Evolutionary conservation across 345 rosid species (phyloP).

Genomic region (Turnera subulata): DNA sequence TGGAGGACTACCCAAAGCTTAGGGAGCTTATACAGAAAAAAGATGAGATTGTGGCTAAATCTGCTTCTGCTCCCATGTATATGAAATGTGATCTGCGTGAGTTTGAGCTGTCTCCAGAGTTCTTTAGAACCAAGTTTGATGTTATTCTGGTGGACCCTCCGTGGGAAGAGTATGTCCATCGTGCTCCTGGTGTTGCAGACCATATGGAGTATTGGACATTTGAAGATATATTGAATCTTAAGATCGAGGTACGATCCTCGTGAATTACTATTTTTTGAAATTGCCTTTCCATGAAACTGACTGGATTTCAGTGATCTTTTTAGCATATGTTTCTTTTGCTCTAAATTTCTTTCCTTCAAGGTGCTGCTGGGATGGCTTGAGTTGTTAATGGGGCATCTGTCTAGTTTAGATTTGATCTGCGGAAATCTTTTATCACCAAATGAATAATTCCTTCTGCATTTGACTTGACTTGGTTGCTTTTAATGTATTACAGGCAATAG

Average conservation of each 20-base stretch:
- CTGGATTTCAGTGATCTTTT: too few relatives aligned
- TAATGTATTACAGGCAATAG: conserved; percentile 60
- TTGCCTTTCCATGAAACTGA: neutral
- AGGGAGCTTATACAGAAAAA: conserved; percentile 99
- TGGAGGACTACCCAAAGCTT: conserved; percentile 97
- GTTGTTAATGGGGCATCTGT: neutral
- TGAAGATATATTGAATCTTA: conserved; percentile 88
- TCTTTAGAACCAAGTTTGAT: conserved; percentile 95
- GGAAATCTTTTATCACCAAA: neutral
- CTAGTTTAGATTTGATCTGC: neutral
- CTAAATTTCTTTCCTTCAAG: neutral
- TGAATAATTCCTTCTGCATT: conserved; percentile 1
- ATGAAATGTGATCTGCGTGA: conserved; percentile 72
- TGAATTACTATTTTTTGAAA: conserved; percentile 7
- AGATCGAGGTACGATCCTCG: conserved; percentile 68
- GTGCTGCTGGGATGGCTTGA: neutral
- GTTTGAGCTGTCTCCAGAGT: conserved; percentile 84
- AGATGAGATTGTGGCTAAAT: conserved; percentile 89
- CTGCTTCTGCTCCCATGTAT: conserved; percentile 96
- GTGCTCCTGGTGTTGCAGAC: conserved; percentile 98
- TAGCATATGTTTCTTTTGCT: too few relatives aligned
- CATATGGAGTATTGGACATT: conserved; percentile 97
- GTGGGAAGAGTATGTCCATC: conserved; percentile 99
- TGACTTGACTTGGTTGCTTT: neutral
- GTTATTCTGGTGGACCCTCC: conserved; percentile 98